These are phyloP conservation scores for Solanum clarkiae DNA, from an alignment of 257 asterid genomes.

Conservation along the genomic window DNA sequence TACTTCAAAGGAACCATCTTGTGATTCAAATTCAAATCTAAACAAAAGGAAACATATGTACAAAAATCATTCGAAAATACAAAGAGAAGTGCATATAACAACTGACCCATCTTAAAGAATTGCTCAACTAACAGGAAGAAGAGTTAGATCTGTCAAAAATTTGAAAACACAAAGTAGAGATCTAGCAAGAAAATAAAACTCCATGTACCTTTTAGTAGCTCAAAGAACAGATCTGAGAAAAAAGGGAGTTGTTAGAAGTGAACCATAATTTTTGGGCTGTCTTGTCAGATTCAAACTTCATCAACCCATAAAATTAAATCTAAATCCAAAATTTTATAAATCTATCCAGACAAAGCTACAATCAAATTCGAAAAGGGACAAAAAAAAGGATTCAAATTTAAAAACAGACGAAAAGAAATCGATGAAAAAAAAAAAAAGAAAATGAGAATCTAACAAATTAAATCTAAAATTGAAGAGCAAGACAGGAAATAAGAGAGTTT, in stretches of 20 bases:
- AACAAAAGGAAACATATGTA: neutral
- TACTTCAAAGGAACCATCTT: neutral
- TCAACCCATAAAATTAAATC: too few relatives aligned
- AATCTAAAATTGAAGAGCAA: too few relatives aligned
- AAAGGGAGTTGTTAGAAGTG: neutral
- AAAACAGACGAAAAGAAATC: too few relatives aligned
- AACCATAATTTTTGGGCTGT: neutral
- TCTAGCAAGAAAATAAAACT: neutral
- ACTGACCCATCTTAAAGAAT: neutral
- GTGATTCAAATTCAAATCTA: neutral
- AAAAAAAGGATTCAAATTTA: too few relatives aligned
- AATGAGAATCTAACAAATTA: too few relatives aligned
- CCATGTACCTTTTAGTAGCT: neutral
- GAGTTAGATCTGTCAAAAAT: neutral
- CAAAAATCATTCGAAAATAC: neutral
- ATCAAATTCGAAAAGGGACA: too few relatives aligned
- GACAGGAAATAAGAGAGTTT: too few relatives aligned
- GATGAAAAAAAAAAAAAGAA: too few relatives aligned
- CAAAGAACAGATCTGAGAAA: neutral
- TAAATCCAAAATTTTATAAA: too few relatives aligned
- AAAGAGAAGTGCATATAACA: neutral
- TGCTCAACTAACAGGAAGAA: neutral
- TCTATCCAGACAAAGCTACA: too few relatives aligned
- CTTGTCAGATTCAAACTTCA: too few relatives aligned
- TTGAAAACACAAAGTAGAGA: neutral